Evolutionary conservation across 805 yeast genomes (phyloP).

Genomic region (Candida golubevii): DNA sequence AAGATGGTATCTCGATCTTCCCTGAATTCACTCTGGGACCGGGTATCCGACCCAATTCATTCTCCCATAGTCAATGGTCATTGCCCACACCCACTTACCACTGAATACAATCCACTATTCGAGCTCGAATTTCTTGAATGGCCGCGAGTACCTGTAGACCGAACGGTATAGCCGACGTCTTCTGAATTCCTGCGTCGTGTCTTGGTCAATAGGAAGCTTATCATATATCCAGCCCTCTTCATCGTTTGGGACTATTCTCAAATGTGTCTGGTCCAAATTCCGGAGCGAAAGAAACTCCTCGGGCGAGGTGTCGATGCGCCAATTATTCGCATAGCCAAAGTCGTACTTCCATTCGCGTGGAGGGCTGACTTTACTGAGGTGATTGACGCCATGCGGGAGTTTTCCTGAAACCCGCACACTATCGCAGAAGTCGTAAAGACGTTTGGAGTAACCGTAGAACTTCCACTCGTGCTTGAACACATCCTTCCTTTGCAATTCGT

Average conservation of each 20-base stretch:
- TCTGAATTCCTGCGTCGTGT: constrained; percentile 45
- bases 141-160: constrained; percentile 41
- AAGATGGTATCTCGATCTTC: neutral
- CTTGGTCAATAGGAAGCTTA: constrained; percentile 32
- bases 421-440: constrained; percentile 51
- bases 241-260: constrained; percentile 26
- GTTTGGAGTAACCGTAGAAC: constrained; percentile 51
- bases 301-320: constrained; percentile 62
- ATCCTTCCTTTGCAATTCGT: constrained; percentile 67
- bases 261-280: constrained; percentile 19
- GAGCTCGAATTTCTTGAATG: constrained; percentile 4
- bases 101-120: neutral
- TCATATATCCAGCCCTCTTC: constrained; percentile 49
- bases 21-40: neutral
- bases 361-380: constrained; percentile 53
- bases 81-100: no score
- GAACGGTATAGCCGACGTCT: constrained; percentile 54
- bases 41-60: no score
- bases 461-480: constrained; percentile 59
- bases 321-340: constrained; percentile 44
- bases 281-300: constrained; percentile 49
- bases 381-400: constrained; percentile 62
- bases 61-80: no score
- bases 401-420: constrained; percentile 36
- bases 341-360: constrained; percentile 76